Conservation (phyloP, 306 rosid species). For the Rubus parviflorus region DNA sequence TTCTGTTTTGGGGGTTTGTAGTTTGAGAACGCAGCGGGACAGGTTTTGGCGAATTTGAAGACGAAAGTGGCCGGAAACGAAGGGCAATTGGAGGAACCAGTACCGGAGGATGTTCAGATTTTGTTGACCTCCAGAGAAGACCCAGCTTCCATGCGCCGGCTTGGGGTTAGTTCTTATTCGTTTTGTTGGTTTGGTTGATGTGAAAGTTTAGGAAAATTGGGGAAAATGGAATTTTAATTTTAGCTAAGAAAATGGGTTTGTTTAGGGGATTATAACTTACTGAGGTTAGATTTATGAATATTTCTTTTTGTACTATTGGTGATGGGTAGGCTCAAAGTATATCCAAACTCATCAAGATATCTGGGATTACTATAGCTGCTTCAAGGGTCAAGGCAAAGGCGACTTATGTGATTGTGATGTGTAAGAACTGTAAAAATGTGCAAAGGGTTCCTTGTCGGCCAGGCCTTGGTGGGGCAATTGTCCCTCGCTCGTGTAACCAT, state of each 20-base stretch:
- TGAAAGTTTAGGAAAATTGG: neutral
- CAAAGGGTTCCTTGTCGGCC: constrained; percentile 87
- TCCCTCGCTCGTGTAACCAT: constrained; percentile 94
- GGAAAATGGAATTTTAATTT: neutral
- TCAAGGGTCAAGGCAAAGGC: constrained; percentile 98
- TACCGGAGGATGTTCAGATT: constrained; percentile 82
- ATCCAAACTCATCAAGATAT: constrained; percentile 77
- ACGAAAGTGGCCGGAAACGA: constrained; percentile 81
- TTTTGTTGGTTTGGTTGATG: neutral
- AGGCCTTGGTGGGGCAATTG: constrained; percentile 97
- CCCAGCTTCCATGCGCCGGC: constrained; percentile 68
- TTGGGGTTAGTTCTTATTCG: constrained; percentile 58
- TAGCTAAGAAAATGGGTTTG: neutral
- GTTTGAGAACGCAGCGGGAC: constrained; percentile 96
- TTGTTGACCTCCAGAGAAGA: constrained; percentile 89
- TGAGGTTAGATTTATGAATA: neutral
- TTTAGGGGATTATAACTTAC: neutral
- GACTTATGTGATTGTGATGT: constrained; percentile 81
- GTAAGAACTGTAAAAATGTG: constrained; percentile 83
- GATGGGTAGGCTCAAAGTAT: constrained; percentile 72
- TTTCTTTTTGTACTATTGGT: neutral
- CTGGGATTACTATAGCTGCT: constrained; percentile 95
- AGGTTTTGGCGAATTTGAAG: constrained; percentile 77
- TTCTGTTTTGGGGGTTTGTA: constrained; percentile 19
- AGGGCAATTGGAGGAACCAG: constrained; percentile 83